A percentile compares a stretch with the other conserved stretches of the same genome.
Conservation (phyloP, 768 basidiomycete species). For the Hygrocybe punicea region DNA sequence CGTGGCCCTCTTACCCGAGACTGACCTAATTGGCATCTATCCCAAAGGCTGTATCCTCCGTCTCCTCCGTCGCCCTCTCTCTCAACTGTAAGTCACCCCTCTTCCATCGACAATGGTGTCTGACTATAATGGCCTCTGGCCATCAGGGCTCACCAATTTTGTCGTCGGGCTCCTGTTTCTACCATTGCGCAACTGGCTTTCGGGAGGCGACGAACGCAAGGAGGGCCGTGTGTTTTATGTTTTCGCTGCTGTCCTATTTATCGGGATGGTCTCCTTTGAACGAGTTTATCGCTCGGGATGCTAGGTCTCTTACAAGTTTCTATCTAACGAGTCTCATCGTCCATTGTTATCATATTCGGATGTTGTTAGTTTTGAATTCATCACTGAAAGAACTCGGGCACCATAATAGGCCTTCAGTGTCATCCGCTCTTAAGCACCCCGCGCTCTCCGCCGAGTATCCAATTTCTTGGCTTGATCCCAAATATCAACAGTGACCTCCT, state of each 20-base stretch:
- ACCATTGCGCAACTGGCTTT: constrained; percentile 72
- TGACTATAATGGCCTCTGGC: constrained; percentile 5
- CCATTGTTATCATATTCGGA: no score
- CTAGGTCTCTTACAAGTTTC: no score
- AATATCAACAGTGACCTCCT: constrained; percentile 50
- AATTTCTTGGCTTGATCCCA: constrained; percentile 68
- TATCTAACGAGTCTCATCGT: no score
- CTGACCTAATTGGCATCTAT: constrained; percentile 8
- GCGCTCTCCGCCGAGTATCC: constrained; percentile 45
- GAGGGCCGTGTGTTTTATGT: constrained; percentile 90
- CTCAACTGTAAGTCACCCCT: constrained; percentile 54
- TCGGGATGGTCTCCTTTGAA: constrained; percentile 11
- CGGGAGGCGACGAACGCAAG: constrained; percentile 55
- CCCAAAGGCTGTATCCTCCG: constrained; percentile 68
- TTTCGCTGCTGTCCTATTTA: constrained; percentile 59
- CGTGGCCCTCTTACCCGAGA: neutral
- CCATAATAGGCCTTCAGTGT: no score
- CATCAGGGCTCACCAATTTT: constrained; percentile 84
- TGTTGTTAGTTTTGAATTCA: no score
- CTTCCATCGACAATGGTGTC: neutral
- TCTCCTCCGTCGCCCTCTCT: constrained; percentile 73
- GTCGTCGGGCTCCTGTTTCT: constrained; percentile 81
- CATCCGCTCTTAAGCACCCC: constrained; percentile 19
- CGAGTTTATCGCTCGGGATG: neutral
- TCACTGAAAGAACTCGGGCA: no score